Conservation (phyloP, 345 rosid species). For the Gossypium stocksii region DNA sequence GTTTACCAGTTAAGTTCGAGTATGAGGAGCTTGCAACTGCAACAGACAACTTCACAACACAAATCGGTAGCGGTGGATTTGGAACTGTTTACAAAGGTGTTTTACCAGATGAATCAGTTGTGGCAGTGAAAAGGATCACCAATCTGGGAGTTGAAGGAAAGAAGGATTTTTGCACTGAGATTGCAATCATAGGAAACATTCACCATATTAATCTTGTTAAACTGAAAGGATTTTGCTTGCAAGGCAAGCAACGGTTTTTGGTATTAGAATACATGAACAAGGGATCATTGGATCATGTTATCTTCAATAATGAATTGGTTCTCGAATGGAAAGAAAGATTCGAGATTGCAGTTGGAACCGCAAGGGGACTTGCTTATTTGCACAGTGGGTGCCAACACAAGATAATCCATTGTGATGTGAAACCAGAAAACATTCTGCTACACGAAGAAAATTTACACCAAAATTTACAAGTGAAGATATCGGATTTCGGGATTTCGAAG, state of each 20-base stretch:
- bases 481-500: constrained; percentile 72
- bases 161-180: constrained; percentile 65
- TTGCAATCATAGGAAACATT: constrained; percentile 61
- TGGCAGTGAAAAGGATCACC: constrained; percentile 71
- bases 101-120: constrained; percentile 37
- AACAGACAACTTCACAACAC: constrained; percentile 52
- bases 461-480: constrained; percentile 55
- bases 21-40: constrained; percentile 57
- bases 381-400: constrained; percentile 67
- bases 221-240: constrained; percentile 67
- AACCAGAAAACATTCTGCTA: constrained; percentile 70
- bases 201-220: constrained; percentile 71
- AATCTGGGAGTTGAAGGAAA: constrained; percentile 56
- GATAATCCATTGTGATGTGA: constrained; percentile 68
- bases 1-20: constrained; percentile 56
- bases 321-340: constrained; percentile 75
- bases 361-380: constrained; percentile 70
- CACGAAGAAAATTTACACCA: constrained; percentile 27
- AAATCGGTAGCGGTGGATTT: constrained; percentile 72
- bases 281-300: constrained; percentile 56
- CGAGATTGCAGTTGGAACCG: constrained; percentile 58
- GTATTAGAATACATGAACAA: constrained; percentile 73
- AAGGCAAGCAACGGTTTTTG: constrained; percentile 51
- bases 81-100: constrained; percentile 61
- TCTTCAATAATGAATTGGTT: constrained; percentile 43